phyloP scores from a whole-genome alignment of 805 yeast genomes.

The Kodamaea neixiangensis region DNA sequence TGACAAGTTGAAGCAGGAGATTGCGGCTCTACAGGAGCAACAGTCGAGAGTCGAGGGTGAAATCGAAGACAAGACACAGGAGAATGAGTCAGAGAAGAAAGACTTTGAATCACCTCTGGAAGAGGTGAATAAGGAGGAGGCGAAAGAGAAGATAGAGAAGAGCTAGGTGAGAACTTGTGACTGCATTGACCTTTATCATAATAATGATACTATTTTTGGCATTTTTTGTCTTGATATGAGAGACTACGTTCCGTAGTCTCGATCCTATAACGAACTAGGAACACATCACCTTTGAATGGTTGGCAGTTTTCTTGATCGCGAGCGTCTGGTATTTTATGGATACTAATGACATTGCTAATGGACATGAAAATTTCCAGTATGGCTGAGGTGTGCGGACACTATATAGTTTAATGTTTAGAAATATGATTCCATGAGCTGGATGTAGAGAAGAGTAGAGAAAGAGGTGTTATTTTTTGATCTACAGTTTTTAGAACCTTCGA shows the following conservation, averaged over 20 bases:
- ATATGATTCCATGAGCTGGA: neutral
- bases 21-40: slow-evolving; percentile 56
- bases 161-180: neutral
- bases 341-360: neutral
- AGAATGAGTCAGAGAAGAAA: neutral
- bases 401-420: slow-evolving; percentile 2
- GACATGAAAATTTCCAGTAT: neutral
- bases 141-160: neutral
- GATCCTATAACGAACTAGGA: neutral
- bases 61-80: neutral
- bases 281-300: neutral
- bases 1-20: slow-evolving; percentile 64
- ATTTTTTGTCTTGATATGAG: neutral
- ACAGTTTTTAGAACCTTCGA: too few relatives aligned
- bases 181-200: neutral
- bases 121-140: neutral
- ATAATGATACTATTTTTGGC: neutral
- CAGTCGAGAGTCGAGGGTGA: neutral
- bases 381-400: neutral
- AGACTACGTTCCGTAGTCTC: neutral
- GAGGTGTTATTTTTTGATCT: too few relatives aligned
- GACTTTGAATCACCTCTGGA: neutral
- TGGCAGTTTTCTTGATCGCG: neutral
- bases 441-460: too few relatives aligned
- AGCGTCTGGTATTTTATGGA: slow-evolving; percentile 1